Base-by-base conservation (phyloP, 768 basidiomycete species). In the Imleria badia region DNA sequence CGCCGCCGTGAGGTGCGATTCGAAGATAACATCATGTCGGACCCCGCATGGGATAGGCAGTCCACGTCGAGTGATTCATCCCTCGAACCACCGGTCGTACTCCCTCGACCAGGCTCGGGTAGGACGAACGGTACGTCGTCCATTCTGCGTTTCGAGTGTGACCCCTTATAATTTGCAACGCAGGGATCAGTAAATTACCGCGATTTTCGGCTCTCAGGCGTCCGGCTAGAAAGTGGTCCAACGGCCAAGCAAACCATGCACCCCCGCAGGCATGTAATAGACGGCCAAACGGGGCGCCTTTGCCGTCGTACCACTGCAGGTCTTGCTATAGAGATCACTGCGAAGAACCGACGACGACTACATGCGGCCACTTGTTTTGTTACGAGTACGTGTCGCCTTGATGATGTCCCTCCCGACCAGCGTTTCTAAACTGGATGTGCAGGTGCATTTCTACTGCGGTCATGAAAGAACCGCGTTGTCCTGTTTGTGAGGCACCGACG, bases 361-460 rank as follows among this genome's bases (percentile, higher is more conserved):
- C 81, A 72, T 86, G 84, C 61, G 84, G 84, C 10, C 84, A 86
- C 57, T 67, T 86, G 29, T 86, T 86, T 59, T 86, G 84, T 60
- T 75, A 83, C 53, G 62, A 56, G 80, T 72, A 52, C 58, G 66
- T 59, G 44, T 40, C 0, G n/a, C 30, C 15, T 46, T 34, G 19
- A 23, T 23, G 7, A 35, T 38, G 5, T 33, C 47, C 8, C 19
- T 14, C 10, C 15, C 1, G 17, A 49, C n/a, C 9, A 20, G 20
- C 13, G 14, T 29, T 29, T 45, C 47, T 60, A 19, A 59, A 52
- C 31, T 12, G 45, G 54, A 8, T 36, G 26, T 26, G 4, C 61
- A 85, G 83, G 36, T 84, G 83, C 58, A 84, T 85, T 51, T 76
- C 78, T 6, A 68, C 76, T 23, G 74, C 74, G 39, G 72, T 84